phyloP scores from a whole-genome alignment of 345 rosid species.

The Gossypium mustelinum region DNA sequence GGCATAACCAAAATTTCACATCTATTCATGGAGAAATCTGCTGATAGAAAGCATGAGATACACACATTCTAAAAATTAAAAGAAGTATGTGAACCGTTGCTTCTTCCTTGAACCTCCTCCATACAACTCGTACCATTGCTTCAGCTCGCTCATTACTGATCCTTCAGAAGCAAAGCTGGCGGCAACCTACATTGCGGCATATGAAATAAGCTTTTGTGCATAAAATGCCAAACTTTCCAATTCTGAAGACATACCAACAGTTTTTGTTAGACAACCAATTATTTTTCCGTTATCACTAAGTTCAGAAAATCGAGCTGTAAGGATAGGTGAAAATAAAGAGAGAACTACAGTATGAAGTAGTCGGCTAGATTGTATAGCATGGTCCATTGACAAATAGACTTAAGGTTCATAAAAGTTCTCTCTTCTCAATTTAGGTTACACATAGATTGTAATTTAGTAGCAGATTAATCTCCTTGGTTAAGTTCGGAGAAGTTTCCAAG shows the following conservation, averaged over 20 bases:
- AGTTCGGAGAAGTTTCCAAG: too few species aligned
- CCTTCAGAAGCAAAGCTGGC: slow-evolving; percentile 88
- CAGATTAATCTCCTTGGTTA: too few species aligned
- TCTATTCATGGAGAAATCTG: neutral
- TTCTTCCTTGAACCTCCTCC: slow-evolving; percentile 96
- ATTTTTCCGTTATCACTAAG: too few species aligned
- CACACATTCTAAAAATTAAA: slow-evolving; percentile 7
- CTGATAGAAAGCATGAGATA: slow-evolving; percentile 2
- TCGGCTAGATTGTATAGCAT: too few species aligned
- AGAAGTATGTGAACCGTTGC: slow-evolving; percentile 74
- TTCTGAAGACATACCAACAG: neutral
- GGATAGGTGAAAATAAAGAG: too few species aligned
- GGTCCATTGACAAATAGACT: too few species aligned
- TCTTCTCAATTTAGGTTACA: too few species aligned
- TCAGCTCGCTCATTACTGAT: slow-evolving; percentile 66
- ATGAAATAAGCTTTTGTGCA: neutral
- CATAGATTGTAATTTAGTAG: too few species aligned
- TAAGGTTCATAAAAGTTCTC: too few species aligned
- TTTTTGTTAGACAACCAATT: neutral
- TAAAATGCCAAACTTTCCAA: neutral
- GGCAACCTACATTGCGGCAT: slow-evolving; percentile 52
- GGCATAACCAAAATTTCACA: slow-evolving; percentile 5
- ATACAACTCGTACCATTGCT: slow-evolving; percentile 82
- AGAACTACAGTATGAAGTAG: too few species aligned
- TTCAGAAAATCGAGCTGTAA: too few species aligned